Base-by-base conservation (phyloP, 2,329 filamentous ascomycete genomes). In the Sphaerulina vaccinii region DNA sequence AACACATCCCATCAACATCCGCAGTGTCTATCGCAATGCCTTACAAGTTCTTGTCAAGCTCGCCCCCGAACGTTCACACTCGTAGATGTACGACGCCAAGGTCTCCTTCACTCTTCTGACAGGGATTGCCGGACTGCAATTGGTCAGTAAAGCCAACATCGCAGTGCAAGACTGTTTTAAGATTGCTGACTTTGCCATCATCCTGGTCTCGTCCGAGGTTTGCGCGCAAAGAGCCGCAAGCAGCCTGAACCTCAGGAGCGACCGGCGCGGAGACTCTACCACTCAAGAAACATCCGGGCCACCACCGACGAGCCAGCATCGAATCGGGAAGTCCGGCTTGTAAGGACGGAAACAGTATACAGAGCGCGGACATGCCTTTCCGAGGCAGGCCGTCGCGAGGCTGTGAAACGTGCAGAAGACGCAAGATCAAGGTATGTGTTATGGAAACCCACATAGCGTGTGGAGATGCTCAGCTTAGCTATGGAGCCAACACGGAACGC, bases 401-500 rank as follows among this genome's bases (percentile, higher is more conserved):
- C 21, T 61, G 58, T 52, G 54, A 57, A 42, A 56, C 56, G 24
- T 61, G 58, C 51, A 44, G 58, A 22, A 44, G 50, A 37, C 52
- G 57, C 21, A 61, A 59, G 58, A 59, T 56, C 35, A 61, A 61
- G 51, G 58, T 59, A 47, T 45, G 54, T 42, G 15, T 27, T 10
- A 32, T 24, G 27, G 29, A 39, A 35, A 33, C 18, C 8, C 46
- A 18, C 29, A 39, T 39, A n/a, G 19, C 44, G 36, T 24, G 29
- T 15, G 42, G 42, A 27, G 13, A 46, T 46, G 27, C 9, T 36
- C 35, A n/a, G 35, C 21, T 19, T 38, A 21, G 27, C 43, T 46
- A 33, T 33, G 21, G 18, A 27, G 9, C 16, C 19, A 8, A 10
- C 19, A 27, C 38, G n/a, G 38, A 9, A 11, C 23, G 27, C 8